These are phyloP conservation scores for Chaetomium sp. DNA, from an alignment of 2,329 filamentous ascomycete species.

Conservation along the genomic window DNA sequence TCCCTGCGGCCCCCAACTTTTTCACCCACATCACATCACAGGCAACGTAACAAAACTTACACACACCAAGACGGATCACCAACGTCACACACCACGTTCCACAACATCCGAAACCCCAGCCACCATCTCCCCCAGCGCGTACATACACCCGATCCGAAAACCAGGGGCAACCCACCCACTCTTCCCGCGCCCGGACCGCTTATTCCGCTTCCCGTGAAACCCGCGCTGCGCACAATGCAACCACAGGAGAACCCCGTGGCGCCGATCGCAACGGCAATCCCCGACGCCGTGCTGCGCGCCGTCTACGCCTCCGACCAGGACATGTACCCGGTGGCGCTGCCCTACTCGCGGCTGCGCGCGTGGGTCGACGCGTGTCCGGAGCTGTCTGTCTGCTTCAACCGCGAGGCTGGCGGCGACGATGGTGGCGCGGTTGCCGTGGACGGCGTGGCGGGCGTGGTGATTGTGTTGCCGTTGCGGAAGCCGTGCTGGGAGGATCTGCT, in stretches of 20 bases:
- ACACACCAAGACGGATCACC: background rate
- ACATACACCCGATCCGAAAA: no score
- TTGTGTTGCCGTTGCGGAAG: constrained; percentile 38
- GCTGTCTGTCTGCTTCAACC: constrained; percentile 36
- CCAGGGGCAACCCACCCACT: background rate
- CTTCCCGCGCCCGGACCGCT: no score
- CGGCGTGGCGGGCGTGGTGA: constrained; percentile 36
- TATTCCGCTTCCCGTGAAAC: no score
- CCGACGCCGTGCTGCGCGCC: constrained; percentile 26
- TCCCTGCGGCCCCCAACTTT: no score
- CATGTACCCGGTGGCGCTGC: constrained; percentile 43
- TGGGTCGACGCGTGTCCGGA: constrained; percentile 39
- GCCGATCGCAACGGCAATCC: constrained; percentile 27
- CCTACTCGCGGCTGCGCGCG: constrained; percentile 36
- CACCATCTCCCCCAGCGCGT: background rate
- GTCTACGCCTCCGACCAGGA: constrained; percentile 40
- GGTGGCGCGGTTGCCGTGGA: background rate
- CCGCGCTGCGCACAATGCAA: background rate
- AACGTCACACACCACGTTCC: background rate
- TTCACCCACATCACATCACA: background rate
- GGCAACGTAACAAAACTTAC: background rate
- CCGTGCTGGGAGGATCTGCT: constrained; percentile 38
- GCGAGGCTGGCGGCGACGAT: background rate
- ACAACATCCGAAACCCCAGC: background rate
- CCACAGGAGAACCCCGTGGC: background rate